phyloP scores from a whole-genome alignment of 208 protist genomes.

The Leishmania tropica region DNA sequence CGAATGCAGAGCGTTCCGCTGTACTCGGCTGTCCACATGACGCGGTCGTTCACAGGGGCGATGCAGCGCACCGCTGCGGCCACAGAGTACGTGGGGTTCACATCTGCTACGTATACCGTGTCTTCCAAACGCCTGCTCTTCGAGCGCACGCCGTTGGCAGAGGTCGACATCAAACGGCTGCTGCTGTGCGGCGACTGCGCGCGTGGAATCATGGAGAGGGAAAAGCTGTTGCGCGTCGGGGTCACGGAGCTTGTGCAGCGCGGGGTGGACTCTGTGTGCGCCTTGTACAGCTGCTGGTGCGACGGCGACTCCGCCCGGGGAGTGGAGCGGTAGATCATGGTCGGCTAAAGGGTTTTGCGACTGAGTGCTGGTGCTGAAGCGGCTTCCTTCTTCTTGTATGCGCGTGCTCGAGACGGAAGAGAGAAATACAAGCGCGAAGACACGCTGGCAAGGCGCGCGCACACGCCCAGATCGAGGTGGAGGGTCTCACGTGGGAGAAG shows the following conservation, averaged over 20 bases:
- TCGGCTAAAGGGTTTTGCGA: not conserved
- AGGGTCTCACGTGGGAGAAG: not conserved
- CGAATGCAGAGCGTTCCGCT: conserved; percentile 75
- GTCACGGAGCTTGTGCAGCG: conserved; percentile 22
- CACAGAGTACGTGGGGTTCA: conserved; percentile 63
- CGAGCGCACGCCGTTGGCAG: not conserved
- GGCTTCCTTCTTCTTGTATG: not conserved
- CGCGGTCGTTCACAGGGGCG: conserved; percentile 63
- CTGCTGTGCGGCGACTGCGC: conserved; percentile 1
- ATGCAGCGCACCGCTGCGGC: conserved; percentile 49
- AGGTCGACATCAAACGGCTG: not conserved
- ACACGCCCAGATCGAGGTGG: not conserved
- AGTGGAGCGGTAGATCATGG: conserved; percentile 15
- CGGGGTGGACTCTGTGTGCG: conserved; percentile 8
- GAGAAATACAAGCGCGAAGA: not conserved
- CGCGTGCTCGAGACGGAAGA: not conserved
- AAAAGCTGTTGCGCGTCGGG: conserved; percentile 12
- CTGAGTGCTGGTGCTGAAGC: not conserved
- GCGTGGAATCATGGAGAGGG: conserved; percentile 13
- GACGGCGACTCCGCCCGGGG: conserved; percentile 20
- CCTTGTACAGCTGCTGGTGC: conserved; percentile 32
- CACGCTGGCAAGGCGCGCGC: not conserved
- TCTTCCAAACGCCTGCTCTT: not conserved
- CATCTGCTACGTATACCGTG: conserved; percentile 57
- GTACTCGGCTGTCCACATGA: conserved; percentile 75